Evolutionary conservation across 2,329 filamentous ascomycete species (phyloP).

Genomic region (Tolypocladium sp.): DNA sequence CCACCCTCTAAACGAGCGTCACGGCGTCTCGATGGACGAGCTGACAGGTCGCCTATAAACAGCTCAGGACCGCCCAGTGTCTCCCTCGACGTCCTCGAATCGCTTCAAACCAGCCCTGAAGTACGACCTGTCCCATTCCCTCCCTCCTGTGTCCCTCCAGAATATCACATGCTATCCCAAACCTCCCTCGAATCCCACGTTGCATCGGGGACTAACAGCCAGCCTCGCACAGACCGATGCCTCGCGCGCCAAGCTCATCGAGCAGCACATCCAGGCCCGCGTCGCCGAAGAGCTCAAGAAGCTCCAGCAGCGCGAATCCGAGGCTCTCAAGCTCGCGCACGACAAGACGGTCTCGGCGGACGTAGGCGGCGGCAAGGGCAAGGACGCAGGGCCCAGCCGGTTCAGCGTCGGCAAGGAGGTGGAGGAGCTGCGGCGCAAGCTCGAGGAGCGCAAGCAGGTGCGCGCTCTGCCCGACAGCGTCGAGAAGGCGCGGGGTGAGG

Average conservation of each 20-base stretch:
- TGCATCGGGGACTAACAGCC: slow-evolving; percentile 4
- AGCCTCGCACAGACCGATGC: slow-evolving; percentile 66
- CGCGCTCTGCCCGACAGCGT: slow-evolving; percentile 62
- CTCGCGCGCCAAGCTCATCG: slow-evolving; percentile 72
- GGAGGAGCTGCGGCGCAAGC: slow-evolving; percentile 46
- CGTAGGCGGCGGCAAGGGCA: slow-evolving; percentile 37
- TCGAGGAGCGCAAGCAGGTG: slow-evolving; percentile 55
- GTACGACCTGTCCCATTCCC: slow-evolving; percentile 36
- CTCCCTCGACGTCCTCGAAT: slow-evolving; percentile 74
- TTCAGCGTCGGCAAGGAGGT: slow-evolving; percentile 51
- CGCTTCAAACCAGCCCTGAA: slow-evolving; percentile 77
- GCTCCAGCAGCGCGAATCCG: slow-evolving; percentile 61
- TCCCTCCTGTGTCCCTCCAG: background rate
- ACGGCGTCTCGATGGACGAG: background rate
- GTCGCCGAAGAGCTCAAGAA: slow-evolving; percentile 78
- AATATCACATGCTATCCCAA: background rate
- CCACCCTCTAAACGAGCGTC: background rate
- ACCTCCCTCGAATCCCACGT: background rate
- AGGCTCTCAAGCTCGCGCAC: slow-evolving; percentile 59
- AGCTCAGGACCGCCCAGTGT: slow-evolving; percentile 43
- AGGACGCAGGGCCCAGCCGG: slow-evolving; percentile 24
- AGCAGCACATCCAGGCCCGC: slow-evolving; percentile 82
- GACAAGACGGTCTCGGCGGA: slow-evolving; percentile 56
- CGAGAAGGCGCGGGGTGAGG: slow-evolving; percentile 63
- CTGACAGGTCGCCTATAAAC: slow-evolving; percentile 9